Conservation (phyloP, 345 rosid species). For the Eutrema heterophyllum region DNA sequence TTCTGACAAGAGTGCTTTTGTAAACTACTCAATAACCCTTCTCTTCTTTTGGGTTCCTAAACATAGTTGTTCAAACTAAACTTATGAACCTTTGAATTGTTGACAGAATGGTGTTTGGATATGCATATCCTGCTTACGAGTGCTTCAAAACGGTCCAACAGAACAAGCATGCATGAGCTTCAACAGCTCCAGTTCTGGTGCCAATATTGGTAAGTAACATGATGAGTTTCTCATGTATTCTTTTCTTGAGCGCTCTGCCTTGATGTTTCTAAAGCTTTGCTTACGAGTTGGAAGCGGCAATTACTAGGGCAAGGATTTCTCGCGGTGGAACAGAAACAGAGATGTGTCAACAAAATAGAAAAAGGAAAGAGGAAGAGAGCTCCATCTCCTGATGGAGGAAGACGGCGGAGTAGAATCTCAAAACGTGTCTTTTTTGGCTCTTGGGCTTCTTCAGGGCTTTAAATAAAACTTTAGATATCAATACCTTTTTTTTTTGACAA, state of each 20-base stretch:
- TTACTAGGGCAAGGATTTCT: too few relatives aligned
- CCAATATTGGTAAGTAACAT: conserved; percentile 70
- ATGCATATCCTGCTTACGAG: conserved; percentile 75
- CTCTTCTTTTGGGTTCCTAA: neutral
- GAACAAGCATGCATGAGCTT: conserved; percentile 39
- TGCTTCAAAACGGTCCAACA: conserved; percentile 64
- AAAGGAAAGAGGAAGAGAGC: too few relatives aligned
- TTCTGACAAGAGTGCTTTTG: conserved; percentile 50
- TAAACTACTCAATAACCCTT: conserved; percentile 18
- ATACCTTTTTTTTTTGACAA: too few relatives aligned
- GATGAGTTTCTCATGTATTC: neutral
- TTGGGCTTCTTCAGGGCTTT: too few relatives aligned
- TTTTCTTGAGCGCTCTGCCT: neutral
- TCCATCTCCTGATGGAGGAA: too few relatives aligned
- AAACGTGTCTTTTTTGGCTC: too few relatives aligned
- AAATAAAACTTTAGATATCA: too few relatives aligned
- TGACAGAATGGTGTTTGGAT: conserved; percentile 60
- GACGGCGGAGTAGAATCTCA: too few relatives aligned
- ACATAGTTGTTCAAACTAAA: neutral
- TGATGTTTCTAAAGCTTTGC: neutral
- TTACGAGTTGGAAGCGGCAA: too few relatives aligned
- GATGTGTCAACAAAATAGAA: too few relatives aligned
- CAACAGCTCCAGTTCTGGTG: conserved; percentile 70
- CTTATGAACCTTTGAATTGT: neutral
- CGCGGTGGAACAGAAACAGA: too few relatives aligned